These are phyloP conservation scores for Amanita phalloides DNA, from an alignment of 768 basidiomycete species.

Conservation along the genomic window DNA sequence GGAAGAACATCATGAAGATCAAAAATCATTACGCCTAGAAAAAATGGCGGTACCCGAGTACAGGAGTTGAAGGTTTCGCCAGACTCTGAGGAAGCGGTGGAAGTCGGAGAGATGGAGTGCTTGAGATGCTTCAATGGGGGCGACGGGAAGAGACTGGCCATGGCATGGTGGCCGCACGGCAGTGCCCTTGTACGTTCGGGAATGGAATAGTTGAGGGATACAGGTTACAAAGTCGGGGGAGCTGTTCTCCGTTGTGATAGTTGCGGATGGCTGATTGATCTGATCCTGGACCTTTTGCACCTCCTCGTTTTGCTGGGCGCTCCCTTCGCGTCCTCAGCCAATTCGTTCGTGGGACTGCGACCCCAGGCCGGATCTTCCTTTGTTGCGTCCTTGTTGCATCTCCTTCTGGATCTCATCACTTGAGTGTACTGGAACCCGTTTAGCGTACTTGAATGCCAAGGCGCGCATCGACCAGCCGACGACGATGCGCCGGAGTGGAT, in stretches of 20 bases:
- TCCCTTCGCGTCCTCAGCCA: background rate
- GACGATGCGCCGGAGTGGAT: slow-evolving; percentile 3
- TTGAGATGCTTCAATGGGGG: background rate
- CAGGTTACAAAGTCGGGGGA: background rate
- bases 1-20: slow-evolving; percentile 3
- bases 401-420: background rate
- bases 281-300: background rate
- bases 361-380: background rate
- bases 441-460: background rate
- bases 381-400: background rate
- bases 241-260: background rate
- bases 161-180: background rate
- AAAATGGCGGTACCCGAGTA: background rate
- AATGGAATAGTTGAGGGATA: background rate
- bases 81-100: slow-evolving; percentile 1
- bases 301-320: background rate
- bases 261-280: background rate
- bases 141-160: background rate
- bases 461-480: slow-evolving; percentile 1
- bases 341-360: background rate
- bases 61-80: slow-evolving; percentile 1
- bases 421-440: background rate
- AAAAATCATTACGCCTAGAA: background rate
- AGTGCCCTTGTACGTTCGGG: background rate
- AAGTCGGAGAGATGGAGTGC: background rate